A percentile compares a stretch with the other conserved stretches of the same genome.
These are phyloP conservation scores for Nymphaea thermarum DNA, from an alignment of 164 flowering plant species.

Conservation along the genomic window DNA sequence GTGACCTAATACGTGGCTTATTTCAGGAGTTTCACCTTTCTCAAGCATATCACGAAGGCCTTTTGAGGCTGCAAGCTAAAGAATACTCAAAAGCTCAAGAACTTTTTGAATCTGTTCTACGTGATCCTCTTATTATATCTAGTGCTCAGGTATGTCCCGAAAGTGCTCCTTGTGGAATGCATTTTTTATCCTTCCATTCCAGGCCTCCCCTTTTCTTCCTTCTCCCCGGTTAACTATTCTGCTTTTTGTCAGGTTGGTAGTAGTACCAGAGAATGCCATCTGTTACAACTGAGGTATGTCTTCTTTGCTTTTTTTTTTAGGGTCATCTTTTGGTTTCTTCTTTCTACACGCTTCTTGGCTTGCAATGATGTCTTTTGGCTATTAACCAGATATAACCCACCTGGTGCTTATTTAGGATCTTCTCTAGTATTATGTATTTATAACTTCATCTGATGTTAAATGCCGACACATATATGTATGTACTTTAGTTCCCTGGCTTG, in stretches of 20 bases:
- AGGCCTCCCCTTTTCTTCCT: background rate
- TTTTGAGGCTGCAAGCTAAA: constrained; percentile 66
- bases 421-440: no score
- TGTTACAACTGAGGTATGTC: constrained; percentile 75
- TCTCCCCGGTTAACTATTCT: background rate
- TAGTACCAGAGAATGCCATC: constrained; percentile 62
- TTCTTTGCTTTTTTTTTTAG: no score
- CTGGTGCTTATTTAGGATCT: no score
- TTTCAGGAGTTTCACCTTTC: constrained; percentile 87
- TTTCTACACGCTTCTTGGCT: background rate
- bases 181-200: background rate
- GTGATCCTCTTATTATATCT: constrained; percentile 58
- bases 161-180: background rate
- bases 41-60: constrained; percentile 90
- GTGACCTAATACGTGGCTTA: background rate
- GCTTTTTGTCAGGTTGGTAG: constrained; percentile 37
- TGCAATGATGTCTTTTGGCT: no score
- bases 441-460: no score
- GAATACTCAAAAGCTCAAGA: constrained; percentile 75
- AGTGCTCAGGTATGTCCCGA: constrained; percentile 42
- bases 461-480: no score
- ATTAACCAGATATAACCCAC: no score
- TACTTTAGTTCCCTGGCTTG: no score
- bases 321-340: background rate
- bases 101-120: constrained; percentile 70